These are phyloP conservation scores for Zarea fungicola DNA, from an alignment of 2,329 filamentous ascomycete genomes.

Conservation along the genomic window DNA sequence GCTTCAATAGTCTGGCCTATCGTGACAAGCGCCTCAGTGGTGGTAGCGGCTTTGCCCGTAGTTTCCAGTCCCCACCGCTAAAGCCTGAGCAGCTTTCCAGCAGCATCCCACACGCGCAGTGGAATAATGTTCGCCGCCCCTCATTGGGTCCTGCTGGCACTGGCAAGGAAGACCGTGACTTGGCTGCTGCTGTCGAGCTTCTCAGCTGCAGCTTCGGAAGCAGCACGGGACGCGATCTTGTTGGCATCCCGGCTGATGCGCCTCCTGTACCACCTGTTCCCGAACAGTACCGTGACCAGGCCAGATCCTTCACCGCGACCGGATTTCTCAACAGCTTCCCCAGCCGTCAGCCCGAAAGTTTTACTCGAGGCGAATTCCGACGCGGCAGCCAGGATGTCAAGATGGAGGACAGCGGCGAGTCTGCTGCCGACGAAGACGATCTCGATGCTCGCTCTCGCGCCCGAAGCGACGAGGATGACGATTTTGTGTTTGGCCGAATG, in stretches of 20 bases:
- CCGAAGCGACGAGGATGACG: slow-evolving; percentile 82
- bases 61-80: slow-evolving; percentile 66
- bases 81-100: slow-evolving; percentile 46
- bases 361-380: slow-evolving; percentile 54
- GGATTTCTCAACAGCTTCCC: slow-evolving; percentile 61
- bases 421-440: slow-evolving; percentile 62
- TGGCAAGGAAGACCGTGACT: slow-evolving; percentile 77
- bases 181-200: slow-evolving; percentile 85
- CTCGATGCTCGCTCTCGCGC: slow-evolving; percentile 56
- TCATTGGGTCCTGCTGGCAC: slow-evolving; percentile 73
- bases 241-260: slow-evolving; percentile 62
- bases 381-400: slow-evolving; percentile 53
- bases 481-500: slow-evolving; percentile 94
- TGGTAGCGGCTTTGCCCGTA: slow-evolving; percentile 61
- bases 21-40: slow-evolving; percentile 56
- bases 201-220: slow-evolving; percentile 90
- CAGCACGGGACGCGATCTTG: slow-evolving; percentile 58
- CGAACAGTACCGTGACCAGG: slow-evolving; percentile 66
- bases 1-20: slow-evolving; percentile 46
- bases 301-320: slow-evolving; percentile 49
- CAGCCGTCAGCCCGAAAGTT: slow-evolving; percentile 57
- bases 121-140: slow-evolving; percentile 66
- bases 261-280: slow-evolving; percentile 87
- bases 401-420: slow-evolving; percentile 62
- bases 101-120: slow-evolving; percentile 20